phyloP scores from a whole-genome alignment of 768 basidiomycete species.

The Phylloporus sp. region DNA sequence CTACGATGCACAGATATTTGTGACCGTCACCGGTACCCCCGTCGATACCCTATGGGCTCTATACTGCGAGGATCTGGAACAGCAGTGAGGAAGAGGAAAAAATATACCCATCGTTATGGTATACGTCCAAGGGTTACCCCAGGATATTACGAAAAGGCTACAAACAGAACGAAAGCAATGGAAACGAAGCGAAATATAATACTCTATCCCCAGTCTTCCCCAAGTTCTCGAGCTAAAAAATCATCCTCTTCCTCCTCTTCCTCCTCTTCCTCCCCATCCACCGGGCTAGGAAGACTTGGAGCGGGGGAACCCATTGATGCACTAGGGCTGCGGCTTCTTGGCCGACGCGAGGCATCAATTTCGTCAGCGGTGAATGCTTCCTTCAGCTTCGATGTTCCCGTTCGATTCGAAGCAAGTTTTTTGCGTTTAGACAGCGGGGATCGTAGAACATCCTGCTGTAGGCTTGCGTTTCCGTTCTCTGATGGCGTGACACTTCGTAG shows the following conservation, averaged over 20 bases:
- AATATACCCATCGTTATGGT: neutral
- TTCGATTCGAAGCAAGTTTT: conserved; percentile 62
- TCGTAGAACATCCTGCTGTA: conserved; percentile 41
- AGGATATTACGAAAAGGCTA: conserved; percentile 18
- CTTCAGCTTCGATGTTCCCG: conserved; percentile 63
- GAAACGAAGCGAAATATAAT: conserved; percentile 2
- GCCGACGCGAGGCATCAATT: conserved; percentile 22
- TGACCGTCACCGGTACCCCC: conserved; percentile 44
- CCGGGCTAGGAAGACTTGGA: conserved; percentile 19
- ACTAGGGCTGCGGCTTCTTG: conserved; percentile 24
- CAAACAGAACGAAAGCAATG: conserved; percentile 19
- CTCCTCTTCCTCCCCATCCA: conserved; percentile 39
- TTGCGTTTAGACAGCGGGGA: conserved; percentile 81
- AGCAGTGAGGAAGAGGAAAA: neutral
- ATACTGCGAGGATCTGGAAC: conserved; percentile 43
- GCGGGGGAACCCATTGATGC: conserved; percentile 5
- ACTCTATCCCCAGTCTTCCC: conserved; percentile 69
- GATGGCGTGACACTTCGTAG: conserved; percentile 69
- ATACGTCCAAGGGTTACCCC: conserved; percentile 1
- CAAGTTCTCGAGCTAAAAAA: conserved; percentile 75
- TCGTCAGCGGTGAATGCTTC: conserved; percentile 58
- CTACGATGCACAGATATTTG: conserved; percentile 51
- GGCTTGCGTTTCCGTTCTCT: conserved; percentile 40
- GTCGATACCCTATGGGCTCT: conserved; percentile 54
- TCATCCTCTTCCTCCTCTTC: conserved; percentile 69